Percentiles rank a stretch among this genome's conserved stretches.
These are phyloP conservation scores for Globisporangium mamillatum DNA, from an alignment of 352 stramenopile genomes.

Conservation along the genomic window DNA sequence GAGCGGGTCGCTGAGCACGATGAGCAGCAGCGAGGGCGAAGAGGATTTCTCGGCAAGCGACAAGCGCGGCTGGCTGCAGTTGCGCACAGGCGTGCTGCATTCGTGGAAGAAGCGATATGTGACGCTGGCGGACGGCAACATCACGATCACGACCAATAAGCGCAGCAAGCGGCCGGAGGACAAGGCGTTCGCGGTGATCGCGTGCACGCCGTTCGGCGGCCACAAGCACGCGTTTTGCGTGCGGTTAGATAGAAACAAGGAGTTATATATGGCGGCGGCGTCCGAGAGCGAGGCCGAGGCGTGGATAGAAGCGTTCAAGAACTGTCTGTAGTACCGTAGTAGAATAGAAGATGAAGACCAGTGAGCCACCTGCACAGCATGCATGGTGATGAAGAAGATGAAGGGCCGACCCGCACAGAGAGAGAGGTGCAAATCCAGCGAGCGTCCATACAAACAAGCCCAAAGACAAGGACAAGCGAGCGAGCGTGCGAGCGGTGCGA, in stretches of 20 bases:
- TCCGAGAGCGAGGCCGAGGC: constrained; percentile 42
- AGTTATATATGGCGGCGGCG: constrained; percentile 44
- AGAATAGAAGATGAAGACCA: neutral
- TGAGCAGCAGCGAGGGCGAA: constrained; percentile 44
- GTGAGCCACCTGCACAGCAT: neutral
- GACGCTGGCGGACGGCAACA: constrained; percentile 38
- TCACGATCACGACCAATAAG: constrained; percentile 33
- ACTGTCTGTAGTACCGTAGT: constrained; percentile 16
- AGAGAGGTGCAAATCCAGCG: neutral
- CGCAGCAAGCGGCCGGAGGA: constrained; percentile 33
- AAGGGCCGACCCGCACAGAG: neutral
- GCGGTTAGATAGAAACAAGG: constrained; percentile 49
- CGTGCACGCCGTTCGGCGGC: constrained; percentile 36
- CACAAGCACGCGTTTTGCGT: constrained; percentile 46
- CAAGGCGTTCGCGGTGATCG: constrained; percentile 48
- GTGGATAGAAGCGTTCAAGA: constrained; percentile 57
- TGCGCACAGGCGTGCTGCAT: constrained; percentile 36
- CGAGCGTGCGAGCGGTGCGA: neutral
- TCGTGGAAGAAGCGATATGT: constrained; percentile 61
- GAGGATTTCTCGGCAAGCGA: constrained; percentile 21
- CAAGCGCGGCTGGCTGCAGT: constrained; percentile 46
- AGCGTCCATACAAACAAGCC: neutral
- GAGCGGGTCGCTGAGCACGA: constrained; percentile 38
- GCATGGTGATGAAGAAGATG: neutral
- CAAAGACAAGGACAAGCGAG: neutral